phyloP scores from a whole-genome alignment of 805 yeast species.

The Hanseniaspora nectarophila region DNA sequence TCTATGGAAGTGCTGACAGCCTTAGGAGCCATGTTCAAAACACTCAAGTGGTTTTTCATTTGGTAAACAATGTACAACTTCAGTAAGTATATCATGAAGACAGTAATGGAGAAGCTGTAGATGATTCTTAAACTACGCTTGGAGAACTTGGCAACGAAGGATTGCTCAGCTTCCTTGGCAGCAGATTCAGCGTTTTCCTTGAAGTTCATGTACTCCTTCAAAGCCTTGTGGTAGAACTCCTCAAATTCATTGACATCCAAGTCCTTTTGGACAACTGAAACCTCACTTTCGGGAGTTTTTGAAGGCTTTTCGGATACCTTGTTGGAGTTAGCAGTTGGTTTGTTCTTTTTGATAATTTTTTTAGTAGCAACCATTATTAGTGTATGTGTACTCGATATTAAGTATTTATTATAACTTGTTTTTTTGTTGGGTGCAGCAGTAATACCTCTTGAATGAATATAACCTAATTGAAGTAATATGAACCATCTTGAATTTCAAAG shows the following conservation, averaged over 20 bases:
- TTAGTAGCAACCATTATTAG: not conserved
- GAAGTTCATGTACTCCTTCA: slow-evolving; percentile 10
- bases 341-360: slow-evolving; percentile 4
- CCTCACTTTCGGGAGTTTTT: not conserved
- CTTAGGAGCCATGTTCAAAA: slow-evolving; percentile 1
- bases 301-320: not conserved
- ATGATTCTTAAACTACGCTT: not conserved
- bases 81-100: slow-evolving; percentile 9
- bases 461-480: no score
- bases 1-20: not conserved
- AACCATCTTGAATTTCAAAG: no score
- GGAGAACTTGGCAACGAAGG: not conserved
- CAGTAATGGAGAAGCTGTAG: slow-evolving; percentile 3
- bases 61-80: slow-evolving; percentile 15
- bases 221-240: slow-evolving; percentile 10
- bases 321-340: not conserved
- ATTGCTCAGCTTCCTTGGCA: not conserved
- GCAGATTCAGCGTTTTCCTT: not conserved
- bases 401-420: no score
- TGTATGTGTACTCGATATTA: no score
- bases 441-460: no score
- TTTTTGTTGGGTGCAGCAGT: no score
- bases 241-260: slow-evolving; percentile 10
- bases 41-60: slow-evolving; percentile 9
- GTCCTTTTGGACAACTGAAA: not conserved